Evolutionary conservation across 345 rosid genomes (phyloP), one percentile per base, ranked within the genome.

Genomic region (Kernera saxatilis): DNA sequence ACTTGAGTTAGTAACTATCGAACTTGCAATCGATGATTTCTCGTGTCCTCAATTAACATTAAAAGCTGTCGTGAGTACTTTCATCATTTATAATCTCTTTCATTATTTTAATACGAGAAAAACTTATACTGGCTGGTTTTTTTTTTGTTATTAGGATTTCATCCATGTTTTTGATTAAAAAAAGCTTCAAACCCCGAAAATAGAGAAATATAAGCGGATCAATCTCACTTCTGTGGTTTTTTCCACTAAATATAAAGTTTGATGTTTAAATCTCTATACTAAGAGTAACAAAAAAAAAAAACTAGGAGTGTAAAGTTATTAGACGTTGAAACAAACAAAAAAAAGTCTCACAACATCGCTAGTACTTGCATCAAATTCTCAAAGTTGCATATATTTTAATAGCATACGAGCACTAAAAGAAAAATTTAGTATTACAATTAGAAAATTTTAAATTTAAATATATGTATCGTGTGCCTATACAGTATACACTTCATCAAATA

Each of bases 1-100:
- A 19, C 12, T 32, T 19, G 21, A 17, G 11, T 2, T 14, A 48
- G 33, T 22, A 30, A 41, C 51, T 29, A 18, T 17, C 17, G 15
- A 27, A 64, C 44, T 48, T 49, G 57, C 32, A 64, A 49, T 64
- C 33, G 44, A 46, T 64, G 55, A 46, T 46, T 48, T 30, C 55
- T 64, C 67, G 54, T 64, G 69, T 64, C 55, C 13, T 32, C 29
- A 13, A 32, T 45, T 45, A 19, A 37, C 22, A 3, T 41, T n/a
- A 17, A 61, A 61, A 27, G 52, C 26, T 43, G 67, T 18, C 67
- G 3, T 22, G 11, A 37, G n/a, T 37, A 27, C 32, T 14, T 37
- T 43, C 52, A 17, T 44, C 17, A 62, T 43, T 5, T 55, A 53
- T 15, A 33, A 46, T 48, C 5, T 56, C 26, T 35, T 18, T 29